Evolutionary conservation across 2,329 filamentous ascomycete genomes (phyloP), one percentile per base, ranked within the genome.

Genomic region (Fusarium coffeatum): DNA sequence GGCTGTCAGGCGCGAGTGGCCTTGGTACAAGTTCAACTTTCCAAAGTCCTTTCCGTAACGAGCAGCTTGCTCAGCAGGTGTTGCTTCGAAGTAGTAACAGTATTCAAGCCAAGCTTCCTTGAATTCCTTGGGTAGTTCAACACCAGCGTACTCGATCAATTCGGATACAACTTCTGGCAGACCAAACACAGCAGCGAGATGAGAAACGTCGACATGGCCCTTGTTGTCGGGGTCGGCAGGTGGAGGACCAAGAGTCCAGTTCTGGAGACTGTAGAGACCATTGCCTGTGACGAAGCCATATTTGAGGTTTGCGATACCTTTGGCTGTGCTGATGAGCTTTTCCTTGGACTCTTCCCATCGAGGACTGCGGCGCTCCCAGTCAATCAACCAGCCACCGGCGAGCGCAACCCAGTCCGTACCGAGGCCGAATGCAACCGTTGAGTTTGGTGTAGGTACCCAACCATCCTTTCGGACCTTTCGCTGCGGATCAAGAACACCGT

Each of bases 351-450:
- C 84, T 55, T 87, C 77, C 84, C 85, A 87, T 4, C 84, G 79
- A 0, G 84, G 78, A 0, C 86, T 85, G 3, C 84, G 84, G 1
- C 87, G 82, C 72, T 89, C 88, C 85, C 86, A 89, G 60, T 88
- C 88, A 3, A 89, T 82, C 0, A 90, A 80, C 85, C 87, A 90
- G 1, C 83, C 83, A 5, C 83, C 83, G 0, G 87, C 87, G 3
- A 90, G 78, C 0, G 85, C 85, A 0, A 83, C 83, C 85, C 87
- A 90, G 69, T 90, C 88, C 0, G 87, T 88, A 4, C 87, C 87
- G 5, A 90, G 80, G 37, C 84, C 82, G 11, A 88, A 82, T 42
- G 84, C 83, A 0, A 86, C 77, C 0, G 80, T 18, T 71, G 80
- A 10, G 75, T 80, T 8, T 78, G 84, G 42, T 63, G 69, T 80